Evolutionary conservation across 164 flowering plant genomes (phyloP), one percentile per base, ranked within the genome.

Genomic region (Piper betle): DNA sequence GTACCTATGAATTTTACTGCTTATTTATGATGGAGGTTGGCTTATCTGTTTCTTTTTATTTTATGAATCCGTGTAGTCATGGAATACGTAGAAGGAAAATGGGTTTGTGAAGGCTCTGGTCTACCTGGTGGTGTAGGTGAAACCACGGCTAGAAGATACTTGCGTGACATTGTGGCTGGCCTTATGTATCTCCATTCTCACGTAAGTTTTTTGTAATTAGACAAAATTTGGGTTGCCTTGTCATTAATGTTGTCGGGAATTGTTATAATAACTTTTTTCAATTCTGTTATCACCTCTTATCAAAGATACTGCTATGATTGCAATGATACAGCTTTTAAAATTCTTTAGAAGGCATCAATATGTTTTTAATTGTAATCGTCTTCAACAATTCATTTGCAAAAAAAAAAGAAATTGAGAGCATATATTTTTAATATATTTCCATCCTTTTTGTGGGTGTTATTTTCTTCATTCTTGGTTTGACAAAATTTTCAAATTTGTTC

Each of bases 161-260:
- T 94, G 66, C 85, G 96, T 7, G 93, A 88, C 70, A 78, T 94
- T 52, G 93, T 91, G 55, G 81, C 92, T 57, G 99, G 99, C 56
- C 79, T 93, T 53, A 82, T 78, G 76, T 93, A 93, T 78, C 99
- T 93, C 64, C 99, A 94, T 77, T 79, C 81, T 71, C 99, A 94
- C 78, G 99, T 94, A 86, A 63, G 85, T 57, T 70, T 18, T 53
- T 55, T 6, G 11, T 48, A 37, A 17, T 39, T 6, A n/a, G 7
- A n/a, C 15, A 10, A 42, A 19, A n/a, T 25, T 38, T 7, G 40
- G 19, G 52, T 16, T 46, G 12, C 50, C 10, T 46, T 9, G 10
- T 8, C 15, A 2, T 9, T 10, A 46, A 15, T 6, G 7, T 5
- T 46, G 10, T 46, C 15, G 50, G 3, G 15, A 46, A 10, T 2